phyloP scores from a whole-genome alignment of 2,329 filamentous ascomycete genomes.

The Pseudocercospora fijiensis region DNA sequence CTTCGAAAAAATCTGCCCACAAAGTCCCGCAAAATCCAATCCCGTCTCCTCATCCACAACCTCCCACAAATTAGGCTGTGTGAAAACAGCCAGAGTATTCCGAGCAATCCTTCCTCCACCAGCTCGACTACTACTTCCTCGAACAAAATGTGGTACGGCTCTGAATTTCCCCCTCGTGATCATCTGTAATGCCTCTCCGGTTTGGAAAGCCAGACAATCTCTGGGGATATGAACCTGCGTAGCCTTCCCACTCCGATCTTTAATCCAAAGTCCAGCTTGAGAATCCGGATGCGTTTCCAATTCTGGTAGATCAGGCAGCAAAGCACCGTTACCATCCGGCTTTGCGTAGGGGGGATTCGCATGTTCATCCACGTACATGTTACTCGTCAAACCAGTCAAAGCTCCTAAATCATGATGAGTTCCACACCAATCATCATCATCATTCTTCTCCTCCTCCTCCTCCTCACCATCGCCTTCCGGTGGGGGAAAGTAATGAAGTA shows the following conservation, averaged over 20 bases:
- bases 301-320: conserved; percentile 57
- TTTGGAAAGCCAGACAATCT: conserved; percentile 94
- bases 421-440: conserved; percentile 93
- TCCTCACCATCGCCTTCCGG: no score
- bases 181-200: conserved; percentile 83
- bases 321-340: not conserved
- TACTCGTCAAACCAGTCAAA: conserved; percentile 86
- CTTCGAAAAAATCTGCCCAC: conserved; percentile 25
- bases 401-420: conserved; percentile 90
- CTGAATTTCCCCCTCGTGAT: conserved; percentile 91
- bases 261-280: conserved; percentile 87
- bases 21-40: conserved; percentile 25
- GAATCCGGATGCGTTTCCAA: conserved; percentile 76
- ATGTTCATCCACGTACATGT: conserved; percentile 90
- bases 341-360: conserved; percentile 36
- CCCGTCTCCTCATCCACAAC: conserved; percentile 67
- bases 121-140: conserved; percentile 61
- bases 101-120: conserved; percentile 51
- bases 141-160: conserved; percentile 93
- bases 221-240: conserved; percentile 91
- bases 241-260: conserved; percentile 74
- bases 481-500: conserved; percentile 86
- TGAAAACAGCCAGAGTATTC: conserved; percentile 95
- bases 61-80: conserved; percentile 87
- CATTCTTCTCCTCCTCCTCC: conserved; percentile 40